These are phyloP conservation scores for Suhomyces terraborum DNA, from an alignment of 1,139 yeast genomes.

Conservation along the genomic window DNA sequence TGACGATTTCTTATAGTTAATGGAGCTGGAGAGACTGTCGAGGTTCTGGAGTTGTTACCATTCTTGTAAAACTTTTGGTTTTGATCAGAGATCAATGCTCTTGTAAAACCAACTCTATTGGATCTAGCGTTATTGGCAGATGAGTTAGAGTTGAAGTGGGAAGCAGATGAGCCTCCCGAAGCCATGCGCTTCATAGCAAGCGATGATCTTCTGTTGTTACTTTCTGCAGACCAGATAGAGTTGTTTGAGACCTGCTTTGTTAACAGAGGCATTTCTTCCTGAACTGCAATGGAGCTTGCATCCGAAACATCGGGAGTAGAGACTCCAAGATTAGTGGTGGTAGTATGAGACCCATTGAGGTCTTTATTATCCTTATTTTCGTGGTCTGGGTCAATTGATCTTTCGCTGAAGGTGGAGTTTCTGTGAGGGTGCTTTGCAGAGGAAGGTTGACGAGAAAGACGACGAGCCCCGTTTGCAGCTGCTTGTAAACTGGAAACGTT, in stretches of 20 bases:
- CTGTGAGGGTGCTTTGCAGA: slow-evolving; percentile 12
- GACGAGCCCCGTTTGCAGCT: slow-evolving; percentile 13
- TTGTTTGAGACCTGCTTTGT: slow-evolving; percentile 36
- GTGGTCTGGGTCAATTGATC: slow-evolving; percentile 8
- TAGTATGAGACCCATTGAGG: slow-evolving; percentile 9
- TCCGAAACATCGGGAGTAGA: slow-evolving; percentile 10
- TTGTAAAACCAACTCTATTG: slow-evolving; percentile 44
- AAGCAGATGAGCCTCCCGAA: slow-evolving; percentile 34
- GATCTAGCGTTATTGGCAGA: slow-evolving; percentile 9
- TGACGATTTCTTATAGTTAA: slow-evolving; percentile 30
- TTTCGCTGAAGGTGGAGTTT: slow-evolving; percentile 14
- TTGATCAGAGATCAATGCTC: slow-evolving; percentile 43
- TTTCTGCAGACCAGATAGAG: slow-evolving; percentile 46
- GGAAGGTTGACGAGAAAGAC: slow-evolving; percentile 18
- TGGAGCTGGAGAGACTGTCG: slow-evolving; percentile 18
- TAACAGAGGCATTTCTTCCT: slow-evolving; percentile 20
- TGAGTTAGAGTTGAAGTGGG: slow-evolving; percentile 29
- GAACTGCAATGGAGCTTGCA: slow-evolving; percentile 11
- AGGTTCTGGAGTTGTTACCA: slow-evolving; percentile 26
- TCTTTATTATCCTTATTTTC: slow-evolving; percentile 13
- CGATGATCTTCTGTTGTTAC: slow-evolving; percentile 29
- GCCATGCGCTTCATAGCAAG: slow-evolving; percentile 36
- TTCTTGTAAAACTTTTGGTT: slow-evolving; percentile 28
- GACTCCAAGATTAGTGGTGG: slow-evolving; percentile 10
- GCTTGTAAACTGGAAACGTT: slow-evolving; percentile 6